These are phyloP conservation scores for Tricholoma sp. DNA, from an alignment of 768 basidiomycete species.

Conservation along the genomic window DNA sequence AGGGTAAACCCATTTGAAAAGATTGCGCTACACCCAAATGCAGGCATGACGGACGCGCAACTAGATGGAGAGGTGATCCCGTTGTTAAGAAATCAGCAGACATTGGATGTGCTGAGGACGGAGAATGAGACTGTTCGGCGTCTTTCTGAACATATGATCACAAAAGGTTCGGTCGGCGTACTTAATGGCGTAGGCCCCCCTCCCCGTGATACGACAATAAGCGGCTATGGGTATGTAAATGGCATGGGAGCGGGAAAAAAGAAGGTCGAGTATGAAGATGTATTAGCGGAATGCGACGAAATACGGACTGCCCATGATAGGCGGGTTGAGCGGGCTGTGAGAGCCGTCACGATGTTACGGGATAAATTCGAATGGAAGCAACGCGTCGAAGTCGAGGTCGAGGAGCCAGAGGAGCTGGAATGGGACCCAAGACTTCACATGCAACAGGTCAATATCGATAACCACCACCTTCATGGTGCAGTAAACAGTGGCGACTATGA, in stretches of 20 bases:
- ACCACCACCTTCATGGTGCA: conserved; percentile 16
- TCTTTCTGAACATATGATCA: conserved; percentile 60
- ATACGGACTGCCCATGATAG: conserved; percentile 69
- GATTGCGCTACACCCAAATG: conserved; percentile 63
- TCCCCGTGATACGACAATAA: conserved; percentile 16
- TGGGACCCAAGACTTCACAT: conserved; percentile 51
- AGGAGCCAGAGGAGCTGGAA: conserved; percentile 73
- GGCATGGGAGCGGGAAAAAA: conserved; percentile 22
- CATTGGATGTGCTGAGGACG: conserved; percentile 63
- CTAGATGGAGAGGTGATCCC: conserved; percentile 72
- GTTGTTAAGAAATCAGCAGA: conserved; percentile 75
- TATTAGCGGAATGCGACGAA: conserved; percentile 59
- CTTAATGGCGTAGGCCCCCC: conserved; percentile 32
- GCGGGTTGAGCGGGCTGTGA: conserved; percentile 71
- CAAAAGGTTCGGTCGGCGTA: conserved; percentile 49
- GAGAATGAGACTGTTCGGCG: conserved; percentile 72
- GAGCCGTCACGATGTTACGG: conserved; percentile 70
- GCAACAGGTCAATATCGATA: conserved; percentile 6
- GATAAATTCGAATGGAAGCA: conserved; percentile 83
- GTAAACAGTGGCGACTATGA: conserved; percentile 15
- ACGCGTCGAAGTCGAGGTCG: conserved; percentile 72
- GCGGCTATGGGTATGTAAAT: conserved; percentile 6
- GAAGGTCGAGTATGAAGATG: conserved; percentile 52
- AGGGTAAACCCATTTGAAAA: conserved; percentile 51
- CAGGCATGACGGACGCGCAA: conserved; percentile 54